Base-by-base conservation (phyloP, 1,284 basidiomycete species). In the Fistulinella cinereoalba region DNA sequence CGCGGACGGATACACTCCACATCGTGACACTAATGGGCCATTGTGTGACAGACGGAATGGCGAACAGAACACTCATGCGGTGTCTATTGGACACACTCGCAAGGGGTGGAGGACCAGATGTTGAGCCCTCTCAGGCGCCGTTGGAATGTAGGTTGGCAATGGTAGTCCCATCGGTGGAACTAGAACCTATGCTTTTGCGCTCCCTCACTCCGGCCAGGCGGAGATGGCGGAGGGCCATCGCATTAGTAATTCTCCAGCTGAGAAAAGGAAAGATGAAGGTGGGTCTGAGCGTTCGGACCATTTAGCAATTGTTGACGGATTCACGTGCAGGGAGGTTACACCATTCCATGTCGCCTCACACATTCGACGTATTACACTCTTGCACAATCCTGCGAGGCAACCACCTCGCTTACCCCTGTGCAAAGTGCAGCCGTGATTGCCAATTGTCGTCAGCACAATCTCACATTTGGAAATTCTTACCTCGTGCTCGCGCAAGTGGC, bases 311-410 rank as follows among this genome's bases (percentile, higher is more conserved):
- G 3, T 16, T 3, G 18, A 19, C 6, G 6, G 32, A 27, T n/a
- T n/a, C n/a, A n/a, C n/a, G n/a, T n/a, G n/a, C 54, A 83, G 81
- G 80, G 79, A 7, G 80, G 80, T 1, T 79, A 82, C 47, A 76
- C 76, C 0, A 66, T 83, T 10, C 79, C 79, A 0, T 61, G 73
- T 46, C 67, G 57, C 16, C 51, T 70, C 22, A 71, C 69, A 1
- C 57, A 57, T 21, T 51, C 58, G 4, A 75, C 75, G 0, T 53
- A 57, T 6, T 56, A 59, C 43, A 69, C 64, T 0, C 71, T 72
- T 6, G 69, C 77, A 9, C 56, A 51, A 24, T 69, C 71, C 29
- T 63, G 61, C 18, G 24, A 37, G 10, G 42, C 63, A 4, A 44
- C 46, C 12, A 51, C 55, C 21, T 47, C 52, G 3, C 64, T 73